Base-by-base conservation (phyloP, 768 basidiomycete genomes). In the Auricularia sp. region DNA sequence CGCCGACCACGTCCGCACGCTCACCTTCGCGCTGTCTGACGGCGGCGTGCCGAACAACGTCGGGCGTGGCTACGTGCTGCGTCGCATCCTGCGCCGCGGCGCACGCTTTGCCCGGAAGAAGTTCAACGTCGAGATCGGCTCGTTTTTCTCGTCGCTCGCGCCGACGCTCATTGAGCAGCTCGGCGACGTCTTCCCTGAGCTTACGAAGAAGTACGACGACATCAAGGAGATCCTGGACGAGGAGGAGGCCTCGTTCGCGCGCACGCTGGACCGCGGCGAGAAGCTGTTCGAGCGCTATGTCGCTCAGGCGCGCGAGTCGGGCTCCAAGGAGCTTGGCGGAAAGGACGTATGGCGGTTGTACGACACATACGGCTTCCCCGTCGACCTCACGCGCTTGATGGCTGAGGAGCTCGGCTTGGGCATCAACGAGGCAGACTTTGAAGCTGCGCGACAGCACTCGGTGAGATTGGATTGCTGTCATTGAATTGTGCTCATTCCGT, bases 301-400 rank as follows among this genome's bases (percentile, higher is more conserved):
- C 23, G 71, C 78, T 34, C 80, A 83, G 36, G 86, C 95, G 8
- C 80, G 80, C 68, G 81, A 86, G 62, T 77, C 81, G 60, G 87
- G 86, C 7, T 70, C 76, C 3, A 87, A 78, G 44, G 83, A 86
- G 68, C 84, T 99, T 36, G 85, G 79, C 65, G 97, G 97, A 33
- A 90, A 87, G 69, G 96, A 99, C 71, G 92, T 98, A 42, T 99
- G 97, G 97, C 84, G 91, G 34, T 76, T 99, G 61, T 98, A 98
- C 73, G 97, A 99, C 73, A 98, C 97, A 1, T 99, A 91, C 72
- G 97, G 97, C 61, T 99, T 99, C 79, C 97, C 97, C 0, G 93
- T 92, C 51, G 97, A 99, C 72, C 78, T 99, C 61, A 99, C 97
- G 1, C 87, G 89, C 61, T 80, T 99, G 65, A 98, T 99, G 97